Base-by-base conservation (phyloP, 1,284 basidiomycete species). In the Apiotrichum akiyoshidainum region DNA sequence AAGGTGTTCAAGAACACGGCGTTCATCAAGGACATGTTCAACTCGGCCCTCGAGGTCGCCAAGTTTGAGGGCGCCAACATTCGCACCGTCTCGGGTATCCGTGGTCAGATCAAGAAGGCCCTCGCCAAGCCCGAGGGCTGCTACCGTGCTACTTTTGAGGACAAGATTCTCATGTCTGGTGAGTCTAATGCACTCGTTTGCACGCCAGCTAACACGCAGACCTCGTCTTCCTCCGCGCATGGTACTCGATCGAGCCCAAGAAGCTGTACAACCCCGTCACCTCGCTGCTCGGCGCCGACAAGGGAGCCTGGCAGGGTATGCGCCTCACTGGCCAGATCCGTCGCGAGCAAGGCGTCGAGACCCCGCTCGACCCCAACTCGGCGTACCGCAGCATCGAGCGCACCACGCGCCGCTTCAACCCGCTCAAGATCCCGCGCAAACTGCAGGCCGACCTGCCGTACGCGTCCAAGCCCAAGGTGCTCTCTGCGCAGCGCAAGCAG, bases 1-100 rank as follows among this genome's bases (percentile, higher is more conserved):
- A 98, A 98, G 83, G 90, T 99, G 59, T 99, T 89, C 84, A 99
- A 98, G 81, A 99, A 99, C 78, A 99, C 96, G 16, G 96, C 93
- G 0, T 99, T 99, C 75, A 83, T 99, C 68, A 93, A 89, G 81
- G 92, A 97, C 73, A 99, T 99, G 95, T 99, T 99, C 80, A 87
- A 81, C 60, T 87, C 85, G 51, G 86, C 90, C 13, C 83, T 99
- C 35, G 95, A 99, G 77, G 93, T 99, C 13, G 92, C 94, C 61
- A 98, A 97, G 78, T 99, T 99, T 69, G 96, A 99, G 77, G 96
- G 96, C 12, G 96, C 95, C 14, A 92, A 90, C 73, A 86, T 99
- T 59, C 83, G 88, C 65, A 99, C 96, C 0, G 96, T 99, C 10
- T 94, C 91, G 7, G 96, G 95, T 7, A 91, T 99, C 59, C 82